phyloP scores from a whole-genome alignment of 306 rosid genomes.

The Medicago truncatula region DNA sequence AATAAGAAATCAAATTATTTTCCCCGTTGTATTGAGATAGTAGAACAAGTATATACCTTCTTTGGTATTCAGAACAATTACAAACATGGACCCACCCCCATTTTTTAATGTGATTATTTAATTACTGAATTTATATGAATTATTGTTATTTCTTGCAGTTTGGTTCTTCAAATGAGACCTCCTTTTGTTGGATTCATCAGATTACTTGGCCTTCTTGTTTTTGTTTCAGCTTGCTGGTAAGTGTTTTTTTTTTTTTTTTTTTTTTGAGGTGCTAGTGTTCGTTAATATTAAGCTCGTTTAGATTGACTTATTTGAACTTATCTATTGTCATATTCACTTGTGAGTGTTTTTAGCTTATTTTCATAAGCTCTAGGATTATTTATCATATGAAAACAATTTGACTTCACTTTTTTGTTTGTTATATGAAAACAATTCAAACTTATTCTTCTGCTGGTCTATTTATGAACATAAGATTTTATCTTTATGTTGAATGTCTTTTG shows the following conservation, averaged over 20 bases:
- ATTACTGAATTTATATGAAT: neutral
- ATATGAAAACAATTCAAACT: no score
- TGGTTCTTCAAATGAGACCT: conserved; percentile 42
- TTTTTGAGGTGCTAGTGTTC: conserved; percentile 32
- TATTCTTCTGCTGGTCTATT: no score
- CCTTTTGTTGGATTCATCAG: conserved; percentile 43
- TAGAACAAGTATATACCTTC: no score
- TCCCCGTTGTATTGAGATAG: neutral
- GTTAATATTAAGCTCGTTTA: neutral
- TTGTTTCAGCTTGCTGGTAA: conserved; percentile 56
- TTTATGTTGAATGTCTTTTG: no score
- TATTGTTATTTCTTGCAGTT: conserved; percentile 43
- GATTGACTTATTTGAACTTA: neutral
- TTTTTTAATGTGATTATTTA: neutral
- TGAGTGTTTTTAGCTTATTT: neutral
- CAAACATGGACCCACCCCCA: neutral
- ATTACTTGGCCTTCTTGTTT: conserved; percentile 37
- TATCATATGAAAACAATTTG: no score
- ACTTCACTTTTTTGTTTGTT: neutral
- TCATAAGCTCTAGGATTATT: neutral
- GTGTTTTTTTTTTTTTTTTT: conserved; percentile 18
- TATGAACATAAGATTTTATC: no score
- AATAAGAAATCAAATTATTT: neutral
- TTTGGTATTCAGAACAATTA: no score
- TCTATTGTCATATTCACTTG: neutral